A percentile compares a stretch with the other conserved stretches of the same genome.
Evolutionary conservation across 2,329 filamentous ascomycete genomes (phyloP).

Genomic region (Colletotrichum melonis): DNA sequence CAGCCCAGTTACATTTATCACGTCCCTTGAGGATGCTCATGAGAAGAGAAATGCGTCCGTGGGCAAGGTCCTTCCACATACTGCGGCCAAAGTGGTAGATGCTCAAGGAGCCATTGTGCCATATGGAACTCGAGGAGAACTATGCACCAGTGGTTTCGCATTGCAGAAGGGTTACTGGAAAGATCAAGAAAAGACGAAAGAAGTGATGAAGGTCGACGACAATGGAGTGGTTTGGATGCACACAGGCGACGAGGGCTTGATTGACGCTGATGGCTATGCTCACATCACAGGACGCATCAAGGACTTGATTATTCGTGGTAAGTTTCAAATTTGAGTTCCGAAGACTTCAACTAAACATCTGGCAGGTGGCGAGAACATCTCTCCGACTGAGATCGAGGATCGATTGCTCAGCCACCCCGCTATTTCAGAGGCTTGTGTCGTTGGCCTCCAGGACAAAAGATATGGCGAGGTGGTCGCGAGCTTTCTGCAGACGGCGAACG

Average conservation of each 20-base stretch:
- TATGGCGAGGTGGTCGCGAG: no score
- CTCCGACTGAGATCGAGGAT: no score
- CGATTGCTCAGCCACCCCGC: no score
- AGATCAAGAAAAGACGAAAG: conserved; percentile 51
- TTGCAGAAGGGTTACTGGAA: conserved; percentile 73
- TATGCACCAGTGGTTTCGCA: conserved; percentile 72
- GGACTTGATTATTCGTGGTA: conserved; percentile 50
- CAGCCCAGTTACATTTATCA: conserved; percentile 69
- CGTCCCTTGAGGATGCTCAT: conserved; percentile 72
- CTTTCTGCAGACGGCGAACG: no score
- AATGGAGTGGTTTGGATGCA: conserved; percentile 64
- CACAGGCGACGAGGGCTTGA: conserved; percentile 65
- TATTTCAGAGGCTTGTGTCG: no score
- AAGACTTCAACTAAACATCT: no score
- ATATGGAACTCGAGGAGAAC: conserved; percentile 68
- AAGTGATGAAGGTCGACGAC: conserved; percentile 42
- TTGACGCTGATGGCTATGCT: conserved; percentile 55
- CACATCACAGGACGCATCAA: conserved; percentile 76
- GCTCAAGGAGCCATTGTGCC: conserved; percentile 63
- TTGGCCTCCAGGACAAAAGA: no score
- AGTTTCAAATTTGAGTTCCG: neutral
- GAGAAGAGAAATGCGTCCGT: conserved; percentile 73
- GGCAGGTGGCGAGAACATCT: no score
- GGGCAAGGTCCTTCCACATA: conserved; percentile 70
- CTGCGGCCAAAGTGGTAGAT: conserved; percentile 71